Evolutionary conservation across 768 basidiomycete genomes (phyloP).

Genomic region (Pisolithus tinctorius): DNA sequence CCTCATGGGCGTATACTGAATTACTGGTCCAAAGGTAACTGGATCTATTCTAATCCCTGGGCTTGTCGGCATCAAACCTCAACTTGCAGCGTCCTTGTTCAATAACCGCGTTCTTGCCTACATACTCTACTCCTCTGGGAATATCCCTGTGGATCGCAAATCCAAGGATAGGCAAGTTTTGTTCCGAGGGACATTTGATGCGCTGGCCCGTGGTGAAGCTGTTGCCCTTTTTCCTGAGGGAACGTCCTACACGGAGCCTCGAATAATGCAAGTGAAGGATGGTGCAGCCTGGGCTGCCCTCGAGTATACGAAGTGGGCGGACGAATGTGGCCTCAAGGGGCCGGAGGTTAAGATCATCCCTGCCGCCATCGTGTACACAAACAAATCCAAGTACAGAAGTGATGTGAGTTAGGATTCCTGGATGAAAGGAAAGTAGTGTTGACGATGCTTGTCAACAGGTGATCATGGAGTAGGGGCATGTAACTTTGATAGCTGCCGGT

Average conservation of each 20-base stretch:
- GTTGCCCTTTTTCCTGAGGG: conserved; percentile 95
- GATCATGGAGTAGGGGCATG: conserved; percentile 57
- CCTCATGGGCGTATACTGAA: conserved; percentile 78
- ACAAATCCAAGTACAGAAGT: conserved; percentile 94
- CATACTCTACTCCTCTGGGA: conserved; percentile 85
- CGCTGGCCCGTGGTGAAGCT: conserved; percentile 68
- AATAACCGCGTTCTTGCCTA: conserved; percentile 65
- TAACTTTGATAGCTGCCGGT: neutral
- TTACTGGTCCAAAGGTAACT: conserved; percentile 88
- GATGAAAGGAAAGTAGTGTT: neutral
- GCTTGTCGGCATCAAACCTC: conserved; percentile 10
- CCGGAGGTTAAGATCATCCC: conserved; percentile 61
- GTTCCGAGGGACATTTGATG: conserved; percentile 86
- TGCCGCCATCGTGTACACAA: conserved; percentile 86
- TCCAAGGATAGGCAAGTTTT: conserved; percentile 85
- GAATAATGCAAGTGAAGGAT: conserved; percentile 89
- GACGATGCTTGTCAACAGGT: conserved; percentile 35
- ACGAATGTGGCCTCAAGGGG: conserved; percentile 44
- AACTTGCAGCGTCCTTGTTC: conserved; percentile 62
- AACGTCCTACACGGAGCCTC: conserved; percentile 88
- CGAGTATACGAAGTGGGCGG: conserved; percentile 81
- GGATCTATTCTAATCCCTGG: conserved; percentile 7
- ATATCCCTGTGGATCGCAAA: conserved; percentile 95
- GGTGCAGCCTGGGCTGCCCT: conserved; percentile 93
- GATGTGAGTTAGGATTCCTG: conserved; percentile 48